phyloP scores from a whole-genome alignment of 176 grass and related monocot species.

The Hyparrhenia diplandra region DNA sequence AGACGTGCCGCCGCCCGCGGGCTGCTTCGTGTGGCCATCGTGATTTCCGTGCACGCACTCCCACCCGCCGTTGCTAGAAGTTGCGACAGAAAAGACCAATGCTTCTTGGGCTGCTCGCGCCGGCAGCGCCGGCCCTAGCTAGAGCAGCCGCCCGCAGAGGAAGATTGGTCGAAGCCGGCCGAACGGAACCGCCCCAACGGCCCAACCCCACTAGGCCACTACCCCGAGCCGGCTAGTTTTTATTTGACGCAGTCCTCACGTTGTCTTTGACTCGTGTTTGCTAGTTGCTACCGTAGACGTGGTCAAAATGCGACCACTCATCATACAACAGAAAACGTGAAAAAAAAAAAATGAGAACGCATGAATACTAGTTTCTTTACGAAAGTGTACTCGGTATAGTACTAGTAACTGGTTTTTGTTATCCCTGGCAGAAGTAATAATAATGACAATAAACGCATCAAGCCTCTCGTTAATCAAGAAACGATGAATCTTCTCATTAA shows the following conservation, averaged over 20 bases:
- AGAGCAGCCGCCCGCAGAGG: background rate
- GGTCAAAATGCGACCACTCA: background rate
- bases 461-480: background rate
- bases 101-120: background rate
- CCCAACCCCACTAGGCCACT: background rate
- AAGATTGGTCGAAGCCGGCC: background rate
- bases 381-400: no score
- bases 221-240: background rate
- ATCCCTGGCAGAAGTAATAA: no score
- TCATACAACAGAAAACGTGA: no score
- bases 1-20: background rate
- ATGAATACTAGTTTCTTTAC: no score
- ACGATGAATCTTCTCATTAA: no score
- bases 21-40: background rate
- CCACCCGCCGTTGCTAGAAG: background rate
- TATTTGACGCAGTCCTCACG: background rate
- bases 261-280: background rate
- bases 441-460: no score
- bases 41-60: background rate
- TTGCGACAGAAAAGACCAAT: background rate
- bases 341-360: no score
- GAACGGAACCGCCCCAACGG: background rate
- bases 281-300: background rate
- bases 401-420: no score
- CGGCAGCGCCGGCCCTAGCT: background rate